Percentiles rank a stretch among this genome's conserved stretches.
Evolutionary conservation across 2,329 filamentous ascomycete genomes (phyloP).

Genomic region (Aspergillus hortae): DNA sequence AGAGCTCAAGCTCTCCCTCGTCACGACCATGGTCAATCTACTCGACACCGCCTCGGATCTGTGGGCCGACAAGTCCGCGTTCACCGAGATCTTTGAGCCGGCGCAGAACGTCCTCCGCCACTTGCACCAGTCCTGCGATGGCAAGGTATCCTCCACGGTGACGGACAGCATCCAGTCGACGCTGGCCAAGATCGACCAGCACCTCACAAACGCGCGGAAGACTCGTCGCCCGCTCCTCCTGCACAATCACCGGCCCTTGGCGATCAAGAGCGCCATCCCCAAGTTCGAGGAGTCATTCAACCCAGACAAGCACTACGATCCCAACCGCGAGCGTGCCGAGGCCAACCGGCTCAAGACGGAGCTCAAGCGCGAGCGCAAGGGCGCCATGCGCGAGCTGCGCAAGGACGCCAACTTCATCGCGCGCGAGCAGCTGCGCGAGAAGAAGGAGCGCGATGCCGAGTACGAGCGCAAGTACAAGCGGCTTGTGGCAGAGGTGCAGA

Average conservation of each 20-base stretch:
- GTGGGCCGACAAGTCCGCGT: conserved; percentile 71
- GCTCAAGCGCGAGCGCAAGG: conserved; percentile 94
- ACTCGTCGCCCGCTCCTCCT: conserved; percentile 76
- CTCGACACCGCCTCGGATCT: conserved; percentile 65
- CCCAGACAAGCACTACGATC: conserved; percentile 95
- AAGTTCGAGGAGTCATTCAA: conserved; percentile 97
- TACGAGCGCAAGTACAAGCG: conserved; percentile 97
- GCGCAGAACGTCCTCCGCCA: conserved; percentile 57
- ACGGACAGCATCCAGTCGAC: conserved; percentile 28
- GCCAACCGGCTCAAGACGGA: conserved; percentile 79
- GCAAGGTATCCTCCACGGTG: conserved; percentile 46
- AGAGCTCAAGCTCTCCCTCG: conserved; percentile 55
- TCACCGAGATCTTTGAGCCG: conserved; percentile 74
- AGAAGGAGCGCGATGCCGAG: conserved; percentile 87
- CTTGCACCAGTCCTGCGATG: conserved; percentile 53
- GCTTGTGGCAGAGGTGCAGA: conserved; percentile 91
- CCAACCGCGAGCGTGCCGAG: conserved; percentile 84
- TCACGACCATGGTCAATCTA: conserved; percentile 62
- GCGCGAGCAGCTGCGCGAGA: conserved; percentile 81
- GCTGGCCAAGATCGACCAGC: conserved; percentile 36
- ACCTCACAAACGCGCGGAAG: conserved; percentile 58
- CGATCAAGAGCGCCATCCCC: conserved; percentile 83
- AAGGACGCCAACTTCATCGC: conserved; percentile 96
- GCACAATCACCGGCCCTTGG: conserved; percentile 81
- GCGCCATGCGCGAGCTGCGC: conserved; percentile 85